A percentile compares a stretch with the other conserved stretches of the same genome.
These are phyloP conservation scores for Piper betle DNA, from an alignment of 164 flowering plant species.

Conservation along the genomic window DNA sequence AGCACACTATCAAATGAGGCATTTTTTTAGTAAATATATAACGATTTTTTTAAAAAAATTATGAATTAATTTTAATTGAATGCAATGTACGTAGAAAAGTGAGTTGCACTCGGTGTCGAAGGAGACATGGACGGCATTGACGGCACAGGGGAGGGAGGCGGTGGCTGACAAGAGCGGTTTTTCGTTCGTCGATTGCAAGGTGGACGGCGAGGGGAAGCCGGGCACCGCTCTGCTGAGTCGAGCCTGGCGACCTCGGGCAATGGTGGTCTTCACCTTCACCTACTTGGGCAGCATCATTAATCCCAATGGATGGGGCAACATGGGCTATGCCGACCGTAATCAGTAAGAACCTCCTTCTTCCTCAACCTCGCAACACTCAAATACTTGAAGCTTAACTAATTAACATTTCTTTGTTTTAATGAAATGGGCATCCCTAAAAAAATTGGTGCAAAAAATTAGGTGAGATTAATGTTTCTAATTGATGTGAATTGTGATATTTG, in stretches of 20 bases:
- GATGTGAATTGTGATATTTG: neutral
- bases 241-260: constrained; percentile 28
- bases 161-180: constrained; percentile 26
- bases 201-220: constrained; percentile 14
- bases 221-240: constrained; percentile 27
- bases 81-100: constrained; percentile 14
- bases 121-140: constrained; percentile 14
- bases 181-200: constrained; percentile 28
- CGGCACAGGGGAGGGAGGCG: constrained; percentile 30
- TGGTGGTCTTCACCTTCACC: constrained; percentile 33
- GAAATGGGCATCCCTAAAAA: no score
- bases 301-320: constrained; percentile 28
- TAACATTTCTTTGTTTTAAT: no score
- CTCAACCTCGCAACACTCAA: no score
- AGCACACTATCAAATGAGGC: no score
- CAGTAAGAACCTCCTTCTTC: constrained; percentile 8
- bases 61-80: no score
- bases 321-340: constrained; percentile 6
- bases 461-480: neutral
- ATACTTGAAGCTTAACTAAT: no score
- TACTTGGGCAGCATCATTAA: constrained; percentile 23
- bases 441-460: no score
- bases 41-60: no score
- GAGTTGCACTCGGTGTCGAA: constrained; percentile 17
- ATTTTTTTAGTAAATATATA: no score